phyloP scores from a whole-genome alignment of 2,329 filamentous ascomycete species.

The Malbranchea cinnamomea region DNA sequence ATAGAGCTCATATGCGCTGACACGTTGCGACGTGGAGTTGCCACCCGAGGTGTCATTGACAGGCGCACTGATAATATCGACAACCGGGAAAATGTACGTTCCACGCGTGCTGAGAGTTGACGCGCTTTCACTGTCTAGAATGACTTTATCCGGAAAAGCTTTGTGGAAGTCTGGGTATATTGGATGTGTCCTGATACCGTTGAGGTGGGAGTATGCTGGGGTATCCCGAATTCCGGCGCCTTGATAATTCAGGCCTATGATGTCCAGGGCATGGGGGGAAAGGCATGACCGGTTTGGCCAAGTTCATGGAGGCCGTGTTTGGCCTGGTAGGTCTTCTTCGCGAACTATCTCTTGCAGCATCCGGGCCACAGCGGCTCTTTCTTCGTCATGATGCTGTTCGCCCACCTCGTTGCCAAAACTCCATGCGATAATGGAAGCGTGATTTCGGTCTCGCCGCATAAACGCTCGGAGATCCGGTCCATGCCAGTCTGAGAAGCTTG shows the following conservation, averaged over 20 bases:
- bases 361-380: slow-evolving; percentile 19
- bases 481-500: slow-evolving; percentile 39
- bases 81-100: slow-evolving; percentile 39
- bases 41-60: slow-evolving; percentile 27
- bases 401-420: slow-evolving; percentile 40
- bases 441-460: slow-evolving; percentile 40
- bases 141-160: slow-evolving; percentile 33
- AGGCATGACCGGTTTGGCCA: slow-evolving; percentile 24
- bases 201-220: slow-evolving; percentile 15
- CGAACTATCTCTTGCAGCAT: slow-evolving; percentile 28
- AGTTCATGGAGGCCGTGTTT: slow-evolving; percentile 34
- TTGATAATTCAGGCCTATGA: slow-evolving; percentile 42
- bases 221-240: slow-evolving; percentile 33
- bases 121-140: slow-evolving; percentile 30
- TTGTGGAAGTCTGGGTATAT: slow-evolving; percentile 31
- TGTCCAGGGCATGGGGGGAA: slow-evolving; percentile 30
- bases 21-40: slow-evolving; percentile 22
- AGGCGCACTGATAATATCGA: slow-evolving; percentile 21
- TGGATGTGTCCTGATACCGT: slow-evolving; percentile 18
- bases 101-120: slow-evolving; percentile 37
- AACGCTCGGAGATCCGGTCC: slow-evolving; percentile 38
- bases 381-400: slow-evolving; percentile 28
- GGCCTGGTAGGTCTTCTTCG: slow-evolving; percentile 36
- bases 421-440: slow-evolving; percentile 39
- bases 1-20: slow-evolving; percentile 41